Evolutionary conservation across 2,329 filamentous ascomycete species (phyloP).

Genomic region (Dryadomyces quercivorus): DNA sequence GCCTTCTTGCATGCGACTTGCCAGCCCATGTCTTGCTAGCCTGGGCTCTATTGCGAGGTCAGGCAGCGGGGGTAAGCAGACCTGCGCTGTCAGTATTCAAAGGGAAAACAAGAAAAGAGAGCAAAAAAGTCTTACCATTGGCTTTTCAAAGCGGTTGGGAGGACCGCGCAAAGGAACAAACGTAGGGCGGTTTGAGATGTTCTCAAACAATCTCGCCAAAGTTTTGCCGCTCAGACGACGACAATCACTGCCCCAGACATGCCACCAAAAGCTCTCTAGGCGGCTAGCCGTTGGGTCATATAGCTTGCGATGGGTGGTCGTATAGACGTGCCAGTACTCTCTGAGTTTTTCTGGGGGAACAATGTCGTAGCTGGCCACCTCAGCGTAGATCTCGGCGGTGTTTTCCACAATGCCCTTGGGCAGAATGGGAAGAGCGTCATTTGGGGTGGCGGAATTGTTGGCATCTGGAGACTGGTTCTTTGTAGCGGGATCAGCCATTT

Average conservation of each 20-base stretch:
- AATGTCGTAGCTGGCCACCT: slow-evolving; percentile 37
- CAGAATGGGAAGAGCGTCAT: slow-evolving; percentile 28
- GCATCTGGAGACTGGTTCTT: neutral
- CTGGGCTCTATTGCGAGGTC: neutral
- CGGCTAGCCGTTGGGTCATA: slow-evolving; percentile 50
- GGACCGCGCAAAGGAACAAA: slow-evolving; percentile 42
- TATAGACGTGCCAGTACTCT: slow-evolving; percentile 49
- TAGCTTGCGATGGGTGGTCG: slow-evolving; percentile 44
- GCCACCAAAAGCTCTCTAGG: slow-evolving; percentile 55
- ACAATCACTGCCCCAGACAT: slow-evolving; percentile 49
- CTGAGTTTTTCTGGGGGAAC: slow-evolving; percentile 40
- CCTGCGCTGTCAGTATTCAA: neutral
- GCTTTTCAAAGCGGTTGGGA: slow-evolving; percentile 38
- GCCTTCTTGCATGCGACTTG: neutral
- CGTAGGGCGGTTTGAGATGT: slow-evolving; percentile 45
- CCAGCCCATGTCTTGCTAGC: neutral
- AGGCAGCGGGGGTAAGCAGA: neutral
- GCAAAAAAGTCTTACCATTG: slow-evolving; percentile 26
- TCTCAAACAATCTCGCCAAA: slow-evolving; percentile 42
- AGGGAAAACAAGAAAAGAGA: neutral
- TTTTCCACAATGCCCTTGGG: slow-evolving; percentile 48
- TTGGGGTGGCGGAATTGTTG: neutral
- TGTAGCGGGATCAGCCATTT: neutral
- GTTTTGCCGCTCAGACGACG: slow-evolving; percentile 38
- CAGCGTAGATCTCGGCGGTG: slow-evolving; percentile 36